phyloP scores from a whole-genome alignment of 1,139 yeast species.

The Hansenula lynferdii region DNA sequence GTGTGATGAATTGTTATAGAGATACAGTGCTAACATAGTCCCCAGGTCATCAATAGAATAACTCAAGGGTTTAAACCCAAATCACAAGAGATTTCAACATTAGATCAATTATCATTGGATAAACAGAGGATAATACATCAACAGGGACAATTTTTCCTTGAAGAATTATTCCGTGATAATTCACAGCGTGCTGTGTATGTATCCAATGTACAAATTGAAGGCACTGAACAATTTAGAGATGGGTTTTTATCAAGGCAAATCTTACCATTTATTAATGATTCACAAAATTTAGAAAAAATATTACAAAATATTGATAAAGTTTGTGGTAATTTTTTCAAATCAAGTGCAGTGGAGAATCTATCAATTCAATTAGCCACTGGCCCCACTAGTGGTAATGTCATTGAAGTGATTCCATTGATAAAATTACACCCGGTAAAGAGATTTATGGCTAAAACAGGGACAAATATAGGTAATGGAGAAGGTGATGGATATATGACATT shows the following conservation, averaged over 20 bases:
- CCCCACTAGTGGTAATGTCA: conserved; percentile 23
- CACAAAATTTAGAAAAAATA: conserved; percentile 34
- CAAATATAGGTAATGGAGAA: conserved; percentile 91
- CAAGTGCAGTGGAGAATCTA: conserved; percentile 27
- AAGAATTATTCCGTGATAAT: conserved; percentile 32
- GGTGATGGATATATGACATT: conserved; percentile 87
- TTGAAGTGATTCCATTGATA: conserved; percentile 52
- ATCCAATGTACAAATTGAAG: conserved; percentile 48
- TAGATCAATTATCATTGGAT: conserved; percentile 32
- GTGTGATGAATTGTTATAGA: too few species aligned
- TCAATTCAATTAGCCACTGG: conserved; percentile 23
- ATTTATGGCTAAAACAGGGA: conserved; percentile 84
- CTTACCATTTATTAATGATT: conserved; percentile 41
- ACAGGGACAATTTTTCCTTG: conserved; percentile 38
- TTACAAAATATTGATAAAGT: conserved; percentile 38
- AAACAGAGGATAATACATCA: conserved; percentile 30
- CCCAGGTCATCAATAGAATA: conserved; percentile 17
- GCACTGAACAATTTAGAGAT: conserved; percentile 47
- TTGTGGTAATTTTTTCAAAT: conserved; percentile 36
- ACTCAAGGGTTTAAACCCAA: conserved; percentile 18
- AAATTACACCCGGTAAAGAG: conserved; percentile 56
- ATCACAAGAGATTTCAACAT: conserved; percentile 10
- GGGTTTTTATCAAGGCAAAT: conserved; percentile 51
- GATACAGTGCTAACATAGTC: too few species aligned
- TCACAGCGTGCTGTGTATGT: conserved; percentile 41